These are phyloP conservation scores for Parachaetomium inaequale DNA, from an alignment of 495 filamentous ascomycete species.

Conservation along the genomic window DNA sequence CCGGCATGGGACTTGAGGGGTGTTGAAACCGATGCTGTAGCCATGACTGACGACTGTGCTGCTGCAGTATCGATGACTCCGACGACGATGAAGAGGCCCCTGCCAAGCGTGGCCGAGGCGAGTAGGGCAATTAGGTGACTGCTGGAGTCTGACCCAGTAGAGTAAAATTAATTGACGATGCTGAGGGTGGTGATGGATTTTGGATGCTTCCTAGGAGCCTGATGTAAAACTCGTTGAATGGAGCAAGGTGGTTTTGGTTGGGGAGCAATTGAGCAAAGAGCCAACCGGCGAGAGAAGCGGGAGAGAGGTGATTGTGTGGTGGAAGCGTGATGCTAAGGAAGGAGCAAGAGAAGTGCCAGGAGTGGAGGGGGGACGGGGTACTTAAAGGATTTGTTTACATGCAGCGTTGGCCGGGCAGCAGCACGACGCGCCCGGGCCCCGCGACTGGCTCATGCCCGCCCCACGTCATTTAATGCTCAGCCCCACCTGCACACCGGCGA, in stretches of 20 bases:
- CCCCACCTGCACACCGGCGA: not conserved
- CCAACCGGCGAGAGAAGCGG: too few relatives aligned
- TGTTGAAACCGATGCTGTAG: constrained; percentile 81
- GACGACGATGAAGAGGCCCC: not conserved
- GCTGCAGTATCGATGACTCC: constrained; percentile 43
- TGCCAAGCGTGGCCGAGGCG: constrained; percentile 19
- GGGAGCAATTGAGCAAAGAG: too few relatives aligned
- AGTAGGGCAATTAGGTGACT: not conserved
- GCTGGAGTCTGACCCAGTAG: not conserved
- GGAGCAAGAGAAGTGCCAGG: not conserved
- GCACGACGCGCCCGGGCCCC: not conserved
- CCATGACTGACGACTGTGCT: constrained; percentile 60
- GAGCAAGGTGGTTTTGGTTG: too few relatives aligned
- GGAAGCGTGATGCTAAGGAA: not conserved
- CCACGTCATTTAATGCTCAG: not conserved
- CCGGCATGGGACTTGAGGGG: constrained; percentile 91
- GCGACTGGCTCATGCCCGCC: not conserved
- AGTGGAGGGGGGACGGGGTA: not conserved
- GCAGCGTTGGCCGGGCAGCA: constrained; percentile 9
- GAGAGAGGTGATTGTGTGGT: not conserved
- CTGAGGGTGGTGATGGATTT: not conserved
- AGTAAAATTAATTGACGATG: not conserved
- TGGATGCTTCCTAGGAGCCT: constrained; percentile 5
- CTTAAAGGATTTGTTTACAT: constrained; percentile 8
- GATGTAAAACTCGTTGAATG: not conserved